Evolutionary conservation across 164 flowering plant species (phyloP), one percentile per base, ranked within the genome.

Genomic region (Euptelea pleiosperma): DNA sequence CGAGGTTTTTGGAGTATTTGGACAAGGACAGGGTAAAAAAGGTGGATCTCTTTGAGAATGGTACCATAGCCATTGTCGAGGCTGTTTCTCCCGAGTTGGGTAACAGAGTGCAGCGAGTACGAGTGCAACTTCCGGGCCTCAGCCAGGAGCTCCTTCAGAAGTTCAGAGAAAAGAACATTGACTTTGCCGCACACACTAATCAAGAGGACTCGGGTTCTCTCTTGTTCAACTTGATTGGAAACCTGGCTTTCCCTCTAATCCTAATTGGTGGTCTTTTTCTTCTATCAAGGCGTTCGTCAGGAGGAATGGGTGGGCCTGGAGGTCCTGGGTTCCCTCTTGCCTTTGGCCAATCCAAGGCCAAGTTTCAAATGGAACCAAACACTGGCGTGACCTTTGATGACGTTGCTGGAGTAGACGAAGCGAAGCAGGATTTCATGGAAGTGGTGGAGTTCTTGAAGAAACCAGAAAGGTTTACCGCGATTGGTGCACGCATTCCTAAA

Each of bases 391-490:
- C 97, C 29, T 89, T 89, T 71, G 94, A 83, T 73, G 97, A 89
- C 73, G 97, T 85, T 72, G 97, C 97, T 70, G 97, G 97, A 56
- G 97, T 90, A 24, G 97, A 90, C 68, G 97, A 90, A 71, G 97
- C 97, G 28, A 90, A 86, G 64, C 94, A 87, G 67, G 97, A 89
- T 66, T 89, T 89, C 62, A 77, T 87, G 89, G 96, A 89, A 75
- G 94, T 89, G 31, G 97, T 89, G 45, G 97, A 89, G 75, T 89
- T 89, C 56, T 62, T 89, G 62, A 89, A 87, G 81, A 89, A 83
- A 67, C 97, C 97, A 10, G 96, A 86, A 69, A 83, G 94, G 71
- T 89, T 89, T 62, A 89, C 93, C 30, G 89, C 96, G 12, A 77
- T 89, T 41, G 96, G 97, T 48, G 97, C 97, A 62, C 88, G 91